Conservation (phyloP, 495 filamentous ascomycete genomes). For the Penicillium arizonense region DNA sequence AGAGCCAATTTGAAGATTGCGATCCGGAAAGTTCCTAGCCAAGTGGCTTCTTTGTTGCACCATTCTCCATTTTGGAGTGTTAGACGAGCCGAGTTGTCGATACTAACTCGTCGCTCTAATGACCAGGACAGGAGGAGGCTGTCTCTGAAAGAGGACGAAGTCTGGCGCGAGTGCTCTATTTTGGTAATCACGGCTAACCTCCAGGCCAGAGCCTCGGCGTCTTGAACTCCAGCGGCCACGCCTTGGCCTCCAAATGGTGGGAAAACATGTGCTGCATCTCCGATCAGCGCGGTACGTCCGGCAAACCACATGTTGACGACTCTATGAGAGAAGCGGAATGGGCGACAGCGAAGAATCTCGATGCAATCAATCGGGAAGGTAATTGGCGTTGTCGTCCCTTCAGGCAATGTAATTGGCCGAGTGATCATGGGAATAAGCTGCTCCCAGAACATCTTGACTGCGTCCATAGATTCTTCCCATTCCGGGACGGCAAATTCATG, state of each 20-base stretch:
- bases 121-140: conserved; percentile 2
- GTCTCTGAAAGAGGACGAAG: too few relatives aligned
- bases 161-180: neutral
- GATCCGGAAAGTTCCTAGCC: neutral
- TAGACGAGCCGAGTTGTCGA: neutral
- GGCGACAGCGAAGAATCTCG: conserved; percentile 40
- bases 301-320: conserved; percentile 44
- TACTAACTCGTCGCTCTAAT: neutral
- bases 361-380: conserved; percentile 43
- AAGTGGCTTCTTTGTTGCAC: conserved; percentile 1
- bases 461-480: conserved; percentile 9
- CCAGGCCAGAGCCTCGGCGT: conserved; percentile 34
- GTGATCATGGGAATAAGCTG: conserved; percentile 6
- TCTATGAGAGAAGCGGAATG: conserved; percentile 36
- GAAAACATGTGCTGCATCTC: conserved; percentile 50
- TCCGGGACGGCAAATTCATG: conserved; percentile 33
- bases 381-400: conserved; percentile 8
- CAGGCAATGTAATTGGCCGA: neutral
- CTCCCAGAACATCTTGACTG: conserved; percentile 8
- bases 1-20: neutral
- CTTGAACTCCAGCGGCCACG: conserved; percentile 36
- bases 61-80: conserved; percentile 3
- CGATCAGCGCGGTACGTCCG: conserved; percentile 35
- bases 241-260: conserved; percentile 50
- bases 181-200: conserved; percentile 33